Conservation (phyloP, 306 rosid genomes). For the Astragalus membranaceus region DNA sequence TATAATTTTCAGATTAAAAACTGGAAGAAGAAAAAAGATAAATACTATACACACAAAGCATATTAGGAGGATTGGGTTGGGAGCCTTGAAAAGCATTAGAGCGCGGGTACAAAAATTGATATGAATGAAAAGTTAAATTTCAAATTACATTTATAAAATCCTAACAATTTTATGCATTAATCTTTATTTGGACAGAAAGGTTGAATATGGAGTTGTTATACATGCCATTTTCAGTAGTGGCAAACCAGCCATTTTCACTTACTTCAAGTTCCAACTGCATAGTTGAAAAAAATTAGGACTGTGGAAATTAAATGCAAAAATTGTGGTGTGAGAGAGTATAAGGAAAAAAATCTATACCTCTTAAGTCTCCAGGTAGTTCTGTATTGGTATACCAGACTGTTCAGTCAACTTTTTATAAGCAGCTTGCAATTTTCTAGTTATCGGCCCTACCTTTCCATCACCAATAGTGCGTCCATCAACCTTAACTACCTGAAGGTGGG, state of each 20-base stretch:
- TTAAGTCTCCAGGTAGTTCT: constrained; percentile 24
- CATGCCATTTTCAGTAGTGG: neutral
- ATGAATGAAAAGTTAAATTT: neutral
- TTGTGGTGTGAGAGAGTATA: neutral
- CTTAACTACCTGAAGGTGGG: constrained; percentile 60
- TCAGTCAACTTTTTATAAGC: constrained; percentile 66
- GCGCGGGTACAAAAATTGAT: neutral
- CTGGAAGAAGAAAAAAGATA: neutral
- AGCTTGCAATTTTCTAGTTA: constrained; percentile 61
- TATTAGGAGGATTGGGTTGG: neutral
- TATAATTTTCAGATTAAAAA: too few relatives aligned
- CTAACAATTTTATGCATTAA: neutral
- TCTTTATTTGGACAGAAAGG: neutral
- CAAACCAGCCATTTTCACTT: neutral
- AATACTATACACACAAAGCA: neutral
- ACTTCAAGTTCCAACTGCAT: constrained; percentile 3
- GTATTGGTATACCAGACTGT: constrained; percentile 55
- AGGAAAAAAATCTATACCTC: constrained; percentile 6
- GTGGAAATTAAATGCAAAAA: neutral
- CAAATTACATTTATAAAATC: neutral
- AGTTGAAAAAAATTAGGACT: neutral
- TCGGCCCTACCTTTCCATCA: constrained; percentile 66
- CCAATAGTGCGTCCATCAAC: constrained; percentile 86
- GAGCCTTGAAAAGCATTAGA: neutral
- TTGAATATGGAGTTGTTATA: neutral